A percentile compares a stretch with the other conserved stretches of the same genome.
Evolutionary conservation across 2,329 filamentous ascomycete genomes (phyloP).

Genomic region (Alternaria consortialis): DNA sequence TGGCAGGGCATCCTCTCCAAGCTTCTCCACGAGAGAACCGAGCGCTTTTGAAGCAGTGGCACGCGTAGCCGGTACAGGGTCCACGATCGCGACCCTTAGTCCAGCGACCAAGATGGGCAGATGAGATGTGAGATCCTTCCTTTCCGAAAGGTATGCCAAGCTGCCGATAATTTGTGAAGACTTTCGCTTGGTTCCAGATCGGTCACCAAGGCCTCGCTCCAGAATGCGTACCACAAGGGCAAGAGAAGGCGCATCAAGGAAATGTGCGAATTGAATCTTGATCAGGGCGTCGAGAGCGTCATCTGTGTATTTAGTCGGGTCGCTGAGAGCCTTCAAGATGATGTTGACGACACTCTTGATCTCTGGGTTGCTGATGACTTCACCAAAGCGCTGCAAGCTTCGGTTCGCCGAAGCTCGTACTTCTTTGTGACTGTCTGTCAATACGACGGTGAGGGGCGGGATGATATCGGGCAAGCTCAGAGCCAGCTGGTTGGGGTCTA

Average conservation of each 20-base stretch:
- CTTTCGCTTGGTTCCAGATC: conserved; percentile 95
- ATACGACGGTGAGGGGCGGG: conserved; percentile 87
- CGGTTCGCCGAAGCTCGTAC: conserved; percentile 91
- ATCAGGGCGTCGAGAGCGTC: conserved; percentile 92
- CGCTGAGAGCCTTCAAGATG: conserved; percentile 93
- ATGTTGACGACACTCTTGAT: conserved; percentile 92
- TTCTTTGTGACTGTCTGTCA: conserved; percentile 99
- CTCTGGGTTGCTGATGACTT: conserved; percentile 97
- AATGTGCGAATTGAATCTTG: conserved; percentile 98
- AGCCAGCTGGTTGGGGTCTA: conserved; percentile 93
- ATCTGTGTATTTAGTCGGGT: conserved; percentile 96
- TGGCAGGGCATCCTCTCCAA: conserved; percentile 94
- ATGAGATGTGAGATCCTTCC: conserved; percentile 91
- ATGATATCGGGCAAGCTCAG: conserved; percentile 95
- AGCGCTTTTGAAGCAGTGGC: conserved; percentile 96
- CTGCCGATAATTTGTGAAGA: conserved; percentile 97
- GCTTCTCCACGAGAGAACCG: conserved; percentile 95
- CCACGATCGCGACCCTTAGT: conserved; percentile 86
- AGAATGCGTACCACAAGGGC: conserved; percentile 94
- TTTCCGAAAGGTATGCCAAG: conserved; percentile 93
- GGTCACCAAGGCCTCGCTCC: conserved; percentile 87
- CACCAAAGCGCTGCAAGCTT: conserved; percentile 95
- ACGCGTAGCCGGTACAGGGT: conserved; percentile 94
- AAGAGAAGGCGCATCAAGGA: conserved; percentile 95
- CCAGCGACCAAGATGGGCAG: conserved; percentile 92